These are phyloP conservation scores for Nannochloropsis gaditana DNA, from an alignment of 108 stramenopile species.

Conservation along the genomic window DNA sequence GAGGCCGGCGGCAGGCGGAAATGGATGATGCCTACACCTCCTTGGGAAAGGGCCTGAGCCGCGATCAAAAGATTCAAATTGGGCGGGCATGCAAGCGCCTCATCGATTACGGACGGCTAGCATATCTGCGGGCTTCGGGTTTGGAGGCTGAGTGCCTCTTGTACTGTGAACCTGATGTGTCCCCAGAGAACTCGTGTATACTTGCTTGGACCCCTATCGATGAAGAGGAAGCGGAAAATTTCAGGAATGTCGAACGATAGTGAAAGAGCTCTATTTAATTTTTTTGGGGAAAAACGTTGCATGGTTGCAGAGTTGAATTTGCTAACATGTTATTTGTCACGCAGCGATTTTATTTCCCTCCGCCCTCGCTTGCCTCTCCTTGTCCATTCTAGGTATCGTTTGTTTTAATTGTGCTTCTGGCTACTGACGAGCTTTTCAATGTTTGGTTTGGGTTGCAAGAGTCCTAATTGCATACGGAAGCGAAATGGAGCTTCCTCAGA, in stretches of 20 bases:
- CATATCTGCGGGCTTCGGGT: background rate
- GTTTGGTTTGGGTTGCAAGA: too few relatives aligned
- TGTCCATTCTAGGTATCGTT: too few relatives aligned
- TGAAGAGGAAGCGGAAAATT: background rate
- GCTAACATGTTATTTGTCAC: too few relatives aligned
- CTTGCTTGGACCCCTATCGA: background rate
- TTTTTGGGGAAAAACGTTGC: too few relatives aligned
- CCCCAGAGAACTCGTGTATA: background rate
- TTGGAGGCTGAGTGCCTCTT: background rate
- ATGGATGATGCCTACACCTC: slow-evolving; percentile 20
- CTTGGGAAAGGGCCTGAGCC: background rate
- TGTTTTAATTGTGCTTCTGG: too few relatives aligned
- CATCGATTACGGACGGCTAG: background rate
- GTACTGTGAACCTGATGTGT: background rate
- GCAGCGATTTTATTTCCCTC: too few relatives aligned
- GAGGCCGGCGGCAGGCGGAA: background rate
- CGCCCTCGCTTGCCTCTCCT: too few relatives aligned
- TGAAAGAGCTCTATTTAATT: background rate
- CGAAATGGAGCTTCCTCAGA: too few relatives aligned
- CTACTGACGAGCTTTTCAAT: too few relatives aligned
- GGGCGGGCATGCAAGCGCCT: background rate
- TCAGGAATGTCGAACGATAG: background rate
- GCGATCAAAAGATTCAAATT: background rate
- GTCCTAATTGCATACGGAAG: too few relatives aligned
- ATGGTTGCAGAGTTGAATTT: too few relatives aligned